Evolutionary conservation across 2,329 filamentous ascomycete species (phyloP), one percentile per base, ranked within the genome.

Genomic region (Endoconidiophora polonica): DNA sequence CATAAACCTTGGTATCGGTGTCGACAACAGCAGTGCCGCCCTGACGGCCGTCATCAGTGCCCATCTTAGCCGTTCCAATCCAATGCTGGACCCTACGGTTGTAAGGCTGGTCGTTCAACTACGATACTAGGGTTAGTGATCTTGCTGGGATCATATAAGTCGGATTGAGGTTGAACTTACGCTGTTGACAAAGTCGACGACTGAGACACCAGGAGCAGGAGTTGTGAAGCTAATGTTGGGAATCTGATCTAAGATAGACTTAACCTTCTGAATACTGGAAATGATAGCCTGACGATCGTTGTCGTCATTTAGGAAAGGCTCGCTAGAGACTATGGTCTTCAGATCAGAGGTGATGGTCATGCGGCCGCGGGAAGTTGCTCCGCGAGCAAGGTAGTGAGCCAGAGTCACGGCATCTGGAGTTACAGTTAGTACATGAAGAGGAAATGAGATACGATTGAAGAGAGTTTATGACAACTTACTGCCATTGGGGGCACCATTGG

Each of bases 251-350:
- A 83, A 65, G 2, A 75, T 69, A 1, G 66, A 61, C 46, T 74
- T 66, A 52, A 83, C 62, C 54, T 74, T 75, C 62, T 81, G 72
- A 58, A 84, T 73, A 23, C 77, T 76, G 44, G 70, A 66, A 46
- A 78, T 73, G n/a, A 82, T 76, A n/a, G 77, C 76, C 44, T 72
- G 70, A 20, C 73, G 68, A 61, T 84, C 80, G 50, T 70, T 68
- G 16, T 69, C 60, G 52, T 77, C 67, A n/a, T 68, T 67, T 2
- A 81, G 68, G 61, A 78, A 81, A 0, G 80, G 79, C 1, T 72
- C 61, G 16, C 69, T 70, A 14, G 73, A 73, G 12, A 83, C 76
- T 1, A 70, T 64, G 56, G 81, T 79, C 56, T 65, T 69, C 14
- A 83, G 67, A 9, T 65, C 69, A 45, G 68, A 64, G 38, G 70